phyloP scores from a whole-genome alignment of 129 eudicot species.

The Erigeron canadensis region DNA sequence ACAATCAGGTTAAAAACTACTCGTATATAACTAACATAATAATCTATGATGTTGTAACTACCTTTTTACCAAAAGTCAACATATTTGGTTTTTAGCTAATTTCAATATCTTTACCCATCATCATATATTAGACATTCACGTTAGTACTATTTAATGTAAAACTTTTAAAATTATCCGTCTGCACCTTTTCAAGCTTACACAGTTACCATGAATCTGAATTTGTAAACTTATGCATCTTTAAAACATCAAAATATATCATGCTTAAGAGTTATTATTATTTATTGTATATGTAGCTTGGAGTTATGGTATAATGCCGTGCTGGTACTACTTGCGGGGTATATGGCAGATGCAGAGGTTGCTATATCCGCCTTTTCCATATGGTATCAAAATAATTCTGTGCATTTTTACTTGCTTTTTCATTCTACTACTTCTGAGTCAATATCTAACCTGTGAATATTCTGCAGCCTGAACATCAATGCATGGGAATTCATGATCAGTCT shows the following conservation, averaged over 20 bases:
- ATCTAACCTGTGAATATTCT: slow-evolving; percentile 10
- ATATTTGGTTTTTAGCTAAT: neutral
- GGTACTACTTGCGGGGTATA: slow-evolving; percentile 74
- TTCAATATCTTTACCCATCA: neutral
- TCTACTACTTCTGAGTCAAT: neutral
- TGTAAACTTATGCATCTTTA: neutral
- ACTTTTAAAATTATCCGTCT: too few species aligned
- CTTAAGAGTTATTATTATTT: neutral
- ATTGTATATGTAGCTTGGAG: slow-evolving; percentile 53
- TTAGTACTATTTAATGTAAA: neutral
- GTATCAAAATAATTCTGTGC: slow-evolving; percentile 28
- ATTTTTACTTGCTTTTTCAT: neutral
- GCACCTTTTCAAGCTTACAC: neutral
- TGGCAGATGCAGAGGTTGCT: slow-evolving; percentile 68
- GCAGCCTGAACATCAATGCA: slow-evolving; percentile 65
- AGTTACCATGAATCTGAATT: neutral
- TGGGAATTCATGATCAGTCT: slow-evolving; percentile 77
- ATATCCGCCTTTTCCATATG: slow-evolving; percentile 86
- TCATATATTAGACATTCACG: neutral
- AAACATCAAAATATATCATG: neutral
- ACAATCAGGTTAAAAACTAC: neutral
- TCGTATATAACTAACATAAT: neutral
- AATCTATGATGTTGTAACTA: neutral
- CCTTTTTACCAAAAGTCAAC: neutral
- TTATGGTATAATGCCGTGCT: slow-evolving; percentile 75